A percentile compares a stretch with the other conserved stretches of the same genome.
Evolutionary conservation across 129 eudicot genomes (phyloP).

Genomic region (Tagetes erecta): DNA sequence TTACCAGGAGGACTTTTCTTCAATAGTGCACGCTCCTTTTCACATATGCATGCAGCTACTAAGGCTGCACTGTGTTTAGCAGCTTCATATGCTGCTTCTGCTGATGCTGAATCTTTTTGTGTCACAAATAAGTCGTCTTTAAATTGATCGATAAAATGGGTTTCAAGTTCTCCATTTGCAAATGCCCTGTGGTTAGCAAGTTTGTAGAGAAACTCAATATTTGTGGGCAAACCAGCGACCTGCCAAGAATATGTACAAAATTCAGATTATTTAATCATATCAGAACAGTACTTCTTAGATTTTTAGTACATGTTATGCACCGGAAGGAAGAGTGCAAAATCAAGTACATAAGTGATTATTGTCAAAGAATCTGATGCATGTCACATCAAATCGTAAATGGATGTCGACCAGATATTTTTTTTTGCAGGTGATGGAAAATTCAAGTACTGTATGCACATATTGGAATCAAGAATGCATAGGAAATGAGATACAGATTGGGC

Average conservation of each 20-base stretch:
- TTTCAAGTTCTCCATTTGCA: conserved; percentile 77
- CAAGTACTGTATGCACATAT: conserved; percentile 6
- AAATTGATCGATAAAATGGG: conserved; percentile 86
- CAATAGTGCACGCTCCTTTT: conserved; percentile 51
- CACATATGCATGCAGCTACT: conserved; percentile 85
- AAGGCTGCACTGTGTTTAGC: conserved; percentile 70
- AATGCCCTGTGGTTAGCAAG: conserved; percentile 87
- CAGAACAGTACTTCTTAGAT: neutral
- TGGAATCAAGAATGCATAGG: conserved; percentile 1
- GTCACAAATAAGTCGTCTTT: conserved; percentile 70
- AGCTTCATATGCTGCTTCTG: conserved; percentile 42
- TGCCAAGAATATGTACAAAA: conserved; percentile 34
- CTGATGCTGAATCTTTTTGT: conserved; percentile 47
- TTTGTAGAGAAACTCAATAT: conserved; percentile 74
- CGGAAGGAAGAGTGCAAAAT: conserved; percentile 4
- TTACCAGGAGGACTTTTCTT: conserved; percentile 67
- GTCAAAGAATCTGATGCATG: neutral
- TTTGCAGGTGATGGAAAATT: neutral
- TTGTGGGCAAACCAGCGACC: conserved; percentile 99
- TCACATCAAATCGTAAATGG: conserved; percentile 14
- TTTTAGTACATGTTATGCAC: neutral
- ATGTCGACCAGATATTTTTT: neutral
- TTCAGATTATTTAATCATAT: neutral
- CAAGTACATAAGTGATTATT: conserved; percentile 9
- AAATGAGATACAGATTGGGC: neutral